Base-by-base conservation (phyloP, 106 monocot species). In the Xerophyta viscosa region DNA sequence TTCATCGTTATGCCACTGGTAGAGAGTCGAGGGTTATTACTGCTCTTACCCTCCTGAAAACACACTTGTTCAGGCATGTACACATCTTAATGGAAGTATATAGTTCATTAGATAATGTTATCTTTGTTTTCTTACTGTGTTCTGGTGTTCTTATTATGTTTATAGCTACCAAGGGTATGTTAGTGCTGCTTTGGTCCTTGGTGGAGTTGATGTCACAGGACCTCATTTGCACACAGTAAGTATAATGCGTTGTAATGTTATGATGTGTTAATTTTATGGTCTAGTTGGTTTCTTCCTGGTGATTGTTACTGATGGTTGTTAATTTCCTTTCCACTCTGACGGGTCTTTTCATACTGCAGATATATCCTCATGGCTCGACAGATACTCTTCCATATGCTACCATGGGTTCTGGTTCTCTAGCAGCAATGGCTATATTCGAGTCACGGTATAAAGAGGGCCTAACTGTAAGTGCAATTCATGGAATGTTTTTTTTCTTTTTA, bases 341-440 rank as follows among this genome's bases (percentile, higher is more conserved):
- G n/a, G n/a, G n/a, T n/a, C n/a, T n/a, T n/a, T n/a, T n/a, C n/a
- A n/a, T n/a, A n/a, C n/a, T 1, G 36, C 63, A 99, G 98, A 77
- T 99, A 37, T 99, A 90, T 51, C 98, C 98, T 25, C 98, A 99
- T 75, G 98, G 98, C 24, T 99, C 98, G 28, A 90, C 90, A 56
- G 98, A 99, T 60, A 99, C 98, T n/a, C 98, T 99, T 24, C 98
- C 98, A 41, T 99, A 77, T 66, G 98, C 98, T 22, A 99, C 98
- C 11, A 99, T 99, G 98, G 98, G 98, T 62, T 99, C 98, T 49
- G 98, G 98, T 22, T 99, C 98, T 46, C 78, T 99, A 42, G 98
- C 98, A 46, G 98, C 98, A 27, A 99, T 99, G 98, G 50, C 98
- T 18, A 69, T 99, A 17, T 99, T 99, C 60, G 98, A 99, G 55